Percentiles rank a stretch among this genome's conserved stretches.
Evolutionary conservation across 306 rosid species (phyloP).

Genomic region (Citrullus colocynthis): DNA sequence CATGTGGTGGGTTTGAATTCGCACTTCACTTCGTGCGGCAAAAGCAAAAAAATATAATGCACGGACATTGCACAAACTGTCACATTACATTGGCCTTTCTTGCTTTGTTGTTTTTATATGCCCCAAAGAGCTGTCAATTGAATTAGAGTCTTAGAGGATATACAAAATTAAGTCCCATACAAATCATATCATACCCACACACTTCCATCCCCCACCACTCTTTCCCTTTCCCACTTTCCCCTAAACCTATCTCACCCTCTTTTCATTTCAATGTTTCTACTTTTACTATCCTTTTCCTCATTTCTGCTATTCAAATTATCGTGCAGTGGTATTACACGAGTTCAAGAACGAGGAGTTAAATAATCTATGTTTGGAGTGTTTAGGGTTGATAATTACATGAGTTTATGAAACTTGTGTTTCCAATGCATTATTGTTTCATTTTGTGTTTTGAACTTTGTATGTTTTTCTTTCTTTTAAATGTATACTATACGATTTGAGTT

Average conservation of each 20-base stretch:
- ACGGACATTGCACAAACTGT: slow-evolving; percentile 7
- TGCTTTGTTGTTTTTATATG: not conserved
- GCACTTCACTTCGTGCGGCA: not conserved
- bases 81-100: not conserved
- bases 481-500: too few relatives aligned
- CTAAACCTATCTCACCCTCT: not conserved
- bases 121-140: not conserved
- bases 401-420: too few relatives aligned
- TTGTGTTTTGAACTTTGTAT: too few relatives aligned
- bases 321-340: too few relatives aligned
- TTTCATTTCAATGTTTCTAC: not conserved
- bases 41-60: not conserved
- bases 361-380: too few relatives aligned
- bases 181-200: not conserved
- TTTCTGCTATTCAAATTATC: too few relatives aligned
- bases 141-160: not conserved
- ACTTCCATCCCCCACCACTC: not conserved
- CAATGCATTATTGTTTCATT: too few relatives aligned
- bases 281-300: too few relatives aligned
- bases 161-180: not conserved
- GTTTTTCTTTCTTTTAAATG: too few relatives aligned
- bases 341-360: too few relatives aligned
- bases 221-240: not conserved
- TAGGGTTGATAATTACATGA: too few relatives aligned
- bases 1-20: slow-evolving; percentile 1